phyloP scores from a whole-genome alignment of 306 rosid species.

The Lablab purpureus region DNA sequence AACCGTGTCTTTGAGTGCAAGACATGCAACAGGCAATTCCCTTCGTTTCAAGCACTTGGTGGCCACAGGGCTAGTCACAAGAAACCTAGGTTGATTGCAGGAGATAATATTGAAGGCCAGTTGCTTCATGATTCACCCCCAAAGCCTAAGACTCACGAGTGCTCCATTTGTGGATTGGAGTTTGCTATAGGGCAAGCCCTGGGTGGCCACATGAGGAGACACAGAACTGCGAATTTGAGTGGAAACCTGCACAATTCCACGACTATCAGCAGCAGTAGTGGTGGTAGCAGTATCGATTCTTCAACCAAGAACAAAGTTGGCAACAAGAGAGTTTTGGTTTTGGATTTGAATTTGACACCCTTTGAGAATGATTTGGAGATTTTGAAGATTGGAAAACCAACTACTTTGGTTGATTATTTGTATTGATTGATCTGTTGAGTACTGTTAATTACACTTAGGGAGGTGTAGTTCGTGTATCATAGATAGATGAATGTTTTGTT shows the following conservation, averaged over 20 bases:
- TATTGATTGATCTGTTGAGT: constrained; percentile 47
- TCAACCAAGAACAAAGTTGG: constrained; percentile 50
- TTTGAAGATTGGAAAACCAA: constrained; percentile 63
- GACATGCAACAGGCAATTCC: constrained; percentile 84
- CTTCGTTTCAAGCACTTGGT: constrained; percentile 95
- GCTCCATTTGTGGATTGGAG: constrained; percentile 85
- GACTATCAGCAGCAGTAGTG: constrained; percentile 26
- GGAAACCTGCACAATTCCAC: constrained; percentile 21
- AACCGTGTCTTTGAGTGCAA: constrained; percentile 89
- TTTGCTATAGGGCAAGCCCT: constrained; percentile 94
- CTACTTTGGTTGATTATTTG: constrained; percentile 62
- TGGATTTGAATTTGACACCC: constrained; percentile 95
- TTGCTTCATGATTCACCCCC: constrained; percentile 54
- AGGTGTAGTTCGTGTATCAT: constrained; percentile 31
- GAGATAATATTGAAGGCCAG: constrained; percentile 40
- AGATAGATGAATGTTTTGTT: constrained; percentile 4
- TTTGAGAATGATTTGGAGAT: constrained; percentile 81
- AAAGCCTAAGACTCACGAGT: constrained; percentile 91
- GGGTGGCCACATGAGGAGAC: constrained; percentile 99
- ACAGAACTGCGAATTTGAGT: constrained; percentile 58
- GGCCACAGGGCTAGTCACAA: constrained; percentile 99
- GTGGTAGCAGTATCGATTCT: constrained; percentile 32
- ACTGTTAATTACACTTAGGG: constrained; percentile 17
- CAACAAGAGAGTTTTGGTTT: constrained; percentile 56
- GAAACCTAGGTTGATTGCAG: constrained; percentile 65